A percentile compares a stretch with the other conserved stretches of the same genome.
These are phyloP conservation scores for Ophiocordyceps camponoti-floridani DNA, from an alignment of 2,329 filamentous ascomycete genomes.

Conservation along the genomic window DNA sequence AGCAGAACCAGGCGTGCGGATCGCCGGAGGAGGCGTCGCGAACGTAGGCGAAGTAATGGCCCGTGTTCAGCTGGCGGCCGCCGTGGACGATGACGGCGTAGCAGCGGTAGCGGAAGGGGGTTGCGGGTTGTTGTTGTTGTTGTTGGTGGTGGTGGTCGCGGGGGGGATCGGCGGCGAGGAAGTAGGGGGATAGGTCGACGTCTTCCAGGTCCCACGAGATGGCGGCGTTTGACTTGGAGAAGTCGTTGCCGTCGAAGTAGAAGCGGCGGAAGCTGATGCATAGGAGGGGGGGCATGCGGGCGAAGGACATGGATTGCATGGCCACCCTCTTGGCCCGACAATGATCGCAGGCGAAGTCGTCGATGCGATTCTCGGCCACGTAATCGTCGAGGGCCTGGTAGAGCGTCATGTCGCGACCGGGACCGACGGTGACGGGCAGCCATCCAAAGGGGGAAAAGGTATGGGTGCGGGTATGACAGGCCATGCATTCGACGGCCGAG, in stretches of 20 bases:
- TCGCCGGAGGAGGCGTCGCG: slow-evolving; percentile 32
- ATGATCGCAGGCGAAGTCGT: slow-evolving; percentile 54
- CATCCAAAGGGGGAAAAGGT: slow-evolving; percentile 33
- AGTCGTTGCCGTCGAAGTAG: slow-evolving; percentile 18
- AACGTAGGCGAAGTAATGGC: slow-evolving; percentile 66
- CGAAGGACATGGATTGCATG: slow-evolving; percentile 55
- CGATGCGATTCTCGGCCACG: slow-evolving; percentile 47
- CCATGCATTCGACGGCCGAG: slow-evolving; percentile 50
- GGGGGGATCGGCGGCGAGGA: slow-evolving; percentile 18
- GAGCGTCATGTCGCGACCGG: slow-evolving; percentile 16
- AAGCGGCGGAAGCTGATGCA: slow-evolving; percentile 57
- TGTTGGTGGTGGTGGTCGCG: slow-evolving; percentile 12
- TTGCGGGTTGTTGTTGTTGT: slow-evolving; percentile 23
- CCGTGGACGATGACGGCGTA: slow-evolving; percentile 72
- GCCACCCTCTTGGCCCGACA: slow-evolving; percentile 53
- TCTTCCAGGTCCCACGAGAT: slow-evolving; percentile 63
- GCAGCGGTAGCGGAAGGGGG: slow-evolving; percentile 61
- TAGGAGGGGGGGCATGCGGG: slow-evolving; percentile 61
- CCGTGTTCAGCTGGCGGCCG: slow-evolving; percentile 47
- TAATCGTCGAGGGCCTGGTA: slow-evolving; percentile 54
- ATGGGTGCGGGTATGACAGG: slow-evolving; percentile 30
- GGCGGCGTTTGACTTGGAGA: slow-evolving; percentile 49
- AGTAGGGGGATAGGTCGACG: slow-evolving; percentile 34
- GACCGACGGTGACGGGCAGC: slow-evolving; percentile 24
- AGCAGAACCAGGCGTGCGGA: slow-evolving; percentile 27